Evolutionary conservation across 345 rosid genomes (phyloP).

Genomic region (Arabis hirsuta): DNA sequence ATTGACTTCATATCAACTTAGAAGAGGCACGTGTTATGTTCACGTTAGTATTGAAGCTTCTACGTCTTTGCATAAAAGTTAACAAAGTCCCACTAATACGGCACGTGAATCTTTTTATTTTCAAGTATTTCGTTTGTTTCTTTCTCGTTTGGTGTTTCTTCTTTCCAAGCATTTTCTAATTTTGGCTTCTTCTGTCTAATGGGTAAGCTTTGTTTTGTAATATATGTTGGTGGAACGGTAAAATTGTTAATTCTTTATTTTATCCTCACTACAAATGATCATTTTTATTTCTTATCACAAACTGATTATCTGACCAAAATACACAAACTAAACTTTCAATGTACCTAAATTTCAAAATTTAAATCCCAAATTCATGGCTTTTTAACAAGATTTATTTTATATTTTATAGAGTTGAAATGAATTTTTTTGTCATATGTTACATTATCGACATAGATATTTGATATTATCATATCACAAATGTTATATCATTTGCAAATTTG

Average conservation of each 20-base stretch:
- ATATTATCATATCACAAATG: too few relatives aligned
- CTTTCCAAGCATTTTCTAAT: not conserved
- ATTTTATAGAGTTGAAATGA: too few relatives aligned
- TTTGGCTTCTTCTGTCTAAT: not conserved
- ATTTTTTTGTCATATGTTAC: too few relatives aligned
- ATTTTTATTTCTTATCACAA: not conserved
- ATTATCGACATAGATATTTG: too few relatives aligned
- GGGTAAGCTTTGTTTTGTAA: not conserved
- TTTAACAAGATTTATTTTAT: too few relatives aligned
- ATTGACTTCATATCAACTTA: conserved; percentile 20
- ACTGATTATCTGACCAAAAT: too few relatives aligned
- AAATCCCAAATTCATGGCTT: too few relatives aligned
- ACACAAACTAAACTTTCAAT: too few relatives aligned
- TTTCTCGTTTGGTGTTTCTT: conserved; percentile 3
- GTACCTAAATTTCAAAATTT: too few relatives aligned
- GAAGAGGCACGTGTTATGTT: conserved; percentile 33
- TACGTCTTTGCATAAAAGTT: conserved; percentile 25
- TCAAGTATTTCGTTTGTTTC: conserved; percentile 2
- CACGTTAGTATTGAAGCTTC: conserved; percentile 16
- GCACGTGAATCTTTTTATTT: conserved; percentile 19
- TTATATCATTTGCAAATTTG: too few relatives aligned
- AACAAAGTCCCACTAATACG: conserved; percentile 7
- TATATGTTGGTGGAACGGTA: not conserved
- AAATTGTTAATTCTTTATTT: not conserved
- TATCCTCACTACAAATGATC: not conserved